Evolutionary conservation across 108 stramenopile genomes (phyloP).

Genomic region (Pseudonitzschia delicatissima): DNA sequence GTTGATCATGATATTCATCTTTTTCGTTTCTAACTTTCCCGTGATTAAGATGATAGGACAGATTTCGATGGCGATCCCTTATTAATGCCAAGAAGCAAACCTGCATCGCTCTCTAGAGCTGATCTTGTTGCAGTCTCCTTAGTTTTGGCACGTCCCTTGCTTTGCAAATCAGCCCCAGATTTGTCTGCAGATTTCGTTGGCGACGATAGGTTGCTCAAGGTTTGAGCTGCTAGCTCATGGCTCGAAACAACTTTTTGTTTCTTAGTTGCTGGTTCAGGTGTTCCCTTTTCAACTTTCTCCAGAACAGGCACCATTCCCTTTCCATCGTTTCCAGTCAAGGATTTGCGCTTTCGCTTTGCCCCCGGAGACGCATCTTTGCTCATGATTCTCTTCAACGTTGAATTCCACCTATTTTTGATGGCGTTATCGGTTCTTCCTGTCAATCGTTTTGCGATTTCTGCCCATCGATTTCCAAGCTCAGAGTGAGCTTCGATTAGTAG

Average conservation of each 20-base stretch:
- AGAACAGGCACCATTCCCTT: not conserved
- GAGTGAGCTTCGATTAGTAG: slow-evolving; percentile 75
- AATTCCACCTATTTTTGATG: slow-evolving; percentile 98
- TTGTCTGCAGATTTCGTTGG: not conserved
- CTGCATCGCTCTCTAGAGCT: slow-evolving; percentile 33
- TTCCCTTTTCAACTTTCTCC: slow-evolving; percentile 8
- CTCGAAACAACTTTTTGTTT: slow-evolving; percentile 8
- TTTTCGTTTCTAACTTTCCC: no score
- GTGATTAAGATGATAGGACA: slow-evolving; percentile 8
- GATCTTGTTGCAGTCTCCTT: not conserved
- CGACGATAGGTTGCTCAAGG: slow-evolving; percentile 20
- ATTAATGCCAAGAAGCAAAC: slow-evolving; percentile 48
- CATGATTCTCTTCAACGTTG: slow-evolving; percentile 76
- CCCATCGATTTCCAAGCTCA: slow-evolving; percentile 90
- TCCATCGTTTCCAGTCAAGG: slow-evolving; percentile 1
- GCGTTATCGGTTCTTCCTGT: slow-evolving; percentile 96
- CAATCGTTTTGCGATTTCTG: slow-evolving; percentile 93
- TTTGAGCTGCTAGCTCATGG: slow-evolving; percentile 35
- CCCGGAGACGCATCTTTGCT: slow-evolving; percentile 16
- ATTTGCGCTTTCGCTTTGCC: slow-evolving; percentile 25
- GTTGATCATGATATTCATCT: no score
- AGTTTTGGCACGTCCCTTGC: not conserved
- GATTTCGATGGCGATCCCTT: slow-evolving; percentile 30
- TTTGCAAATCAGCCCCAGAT: not conserved
- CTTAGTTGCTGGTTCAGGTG: not conserved